Evolutionary conservation across 768 basidiomycete species (phyloP).

Genomic region (Piloderma croceum): DNA sequence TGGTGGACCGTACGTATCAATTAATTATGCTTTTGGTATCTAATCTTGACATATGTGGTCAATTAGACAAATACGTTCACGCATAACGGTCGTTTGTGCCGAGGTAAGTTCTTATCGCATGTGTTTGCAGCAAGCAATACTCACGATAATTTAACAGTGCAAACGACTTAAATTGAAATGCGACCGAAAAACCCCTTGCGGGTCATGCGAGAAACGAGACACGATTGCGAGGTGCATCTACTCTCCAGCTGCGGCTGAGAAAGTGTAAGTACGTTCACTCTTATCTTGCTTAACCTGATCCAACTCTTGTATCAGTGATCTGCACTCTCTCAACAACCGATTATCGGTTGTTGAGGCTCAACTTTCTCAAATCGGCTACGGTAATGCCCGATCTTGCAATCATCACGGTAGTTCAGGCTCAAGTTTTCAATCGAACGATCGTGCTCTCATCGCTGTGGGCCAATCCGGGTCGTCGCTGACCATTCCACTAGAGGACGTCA

Average conservation of each 20-base stretch:
- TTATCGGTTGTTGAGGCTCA: conserved; percentile 64
- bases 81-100: conserved; percentile 77
- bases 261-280: conserved; percentile 50
- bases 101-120: conserved; percentile 44
- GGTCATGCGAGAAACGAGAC: conserved; percentile 74
- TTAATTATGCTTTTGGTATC: no score
- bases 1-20: no score
- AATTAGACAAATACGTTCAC: conserved; percentile 68
- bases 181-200: conserved; percentile 72
- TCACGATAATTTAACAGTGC: conserved; percentile 45
- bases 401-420: no score
- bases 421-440: no score
- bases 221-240: conserved; percentile 69
- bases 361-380: conserved; percentile 47
- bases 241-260: conserved; percentile 78
- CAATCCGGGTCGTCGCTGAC: no score
- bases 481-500: conserved; percentile 13
- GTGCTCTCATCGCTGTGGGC: no score
- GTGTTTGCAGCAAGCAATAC: conserved; percentile 7
- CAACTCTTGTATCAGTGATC: conserved; percentile 42
- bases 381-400: no score
- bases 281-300: conserved; percentile 1
- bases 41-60: no score
- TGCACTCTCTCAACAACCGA: conserved; percentile 80
- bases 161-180: conserved; percentile 86